Evolutionary conservation across 805 yeast genomes (phyloP).

Genomic region (Tetrapisispora taiwanensis): DNA sequence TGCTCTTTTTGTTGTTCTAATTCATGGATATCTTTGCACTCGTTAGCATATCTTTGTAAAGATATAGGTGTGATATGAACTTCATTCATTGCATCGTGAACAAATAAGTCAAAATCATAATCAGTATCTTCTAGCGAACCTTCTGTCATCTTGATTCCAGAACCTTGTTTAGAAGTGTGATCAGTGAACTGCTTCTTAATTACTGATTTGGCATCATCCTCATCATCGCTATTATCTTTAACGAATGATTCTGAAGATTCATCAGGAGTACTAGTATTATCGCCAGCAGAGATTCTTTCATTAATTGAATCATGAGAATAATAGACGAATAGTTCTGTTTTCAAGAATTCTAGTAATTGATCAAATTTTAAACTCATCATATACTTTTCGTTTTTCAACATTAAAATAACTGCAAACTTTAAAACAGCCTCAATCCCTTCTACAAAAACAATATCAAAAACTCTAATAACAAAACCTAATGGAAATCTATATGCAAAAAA

Average conservation of each 20-base stretch:
- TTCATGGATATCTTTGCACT: constrained; percentile 63
- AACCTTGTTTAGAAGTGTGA: constrained; percentile 1
- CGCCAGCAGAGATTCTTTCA: constrained; percentile 3
- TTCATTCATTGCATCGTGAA: constrained; percentile 58
- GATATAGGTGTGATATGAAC: constrained; percentile 65
- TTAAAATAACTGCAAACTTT: constrained; percentile 72
- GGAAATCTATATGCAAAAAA: constrained; percentile 94
- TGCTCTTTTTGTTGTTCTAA: constrained; percentile 54
- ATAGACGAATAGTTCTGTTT: constrained; percentile 65
- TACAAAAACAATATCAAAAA: constrained; percentile 77
- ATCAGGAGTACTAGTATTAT: constrained; percentile 10
- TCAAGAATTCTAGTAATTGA: constrained; percentile 61
- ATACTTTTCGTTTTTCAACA: constrained; percentile 54
- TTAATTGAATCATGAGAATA: constrained; percentile 38
- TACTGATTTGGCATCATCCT: constrained; percentile 10
- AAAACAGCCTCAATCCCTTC: constrained; percentile 86
- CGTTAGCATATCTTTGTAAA: constrained; percentile 59
- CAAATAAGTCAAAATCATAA: constrained; percentile 65
- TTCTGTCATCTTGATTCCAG: neutral
- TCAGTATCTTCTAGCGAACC: constrained; percentile 17
- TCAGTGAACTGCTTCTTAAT: constrained; percentile 10
- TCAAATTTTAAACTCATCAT: constrained; percentile 64
- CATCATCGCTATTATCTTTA: neutral
- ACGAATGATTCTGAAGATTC: constrained; percentile 2
- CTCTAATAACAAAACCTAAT: constrained; percentile 72